Conservation (phyloP, 2,329 filamentous ascomycete genomes). For the Botrytis galanthina region DNA sequence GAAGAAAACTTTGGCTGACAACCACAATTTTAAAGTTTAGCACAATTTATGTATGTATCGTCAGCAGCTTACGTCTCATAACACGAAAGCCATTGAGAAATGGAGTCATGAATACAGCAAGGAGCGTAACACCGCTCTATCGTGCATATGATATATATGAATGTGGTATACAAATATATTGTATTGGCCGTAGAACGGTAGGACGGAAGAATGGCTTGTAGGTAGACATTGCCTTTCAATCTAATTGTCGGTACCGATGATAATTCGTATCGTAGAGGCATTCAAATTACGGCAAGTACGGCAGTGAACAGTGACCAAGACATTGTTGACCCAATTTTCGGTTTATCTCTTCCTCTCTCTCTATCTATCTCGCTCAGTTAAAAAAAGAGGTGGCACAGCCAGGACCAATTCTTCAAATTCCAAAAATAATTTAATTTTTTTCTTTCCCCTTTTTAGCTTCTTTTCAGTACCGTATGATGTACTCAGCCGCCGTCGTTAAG, state of each 20-base stretch:
- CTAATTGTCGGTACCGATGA: not conserved
- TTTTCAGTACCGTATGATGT: constrained; percentile 1
- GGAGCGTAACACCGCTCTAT: not conserved
- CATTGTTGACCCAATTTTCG: not conserved
- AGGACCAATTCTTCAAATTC: not conserved
- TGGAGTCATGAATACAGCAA: not conserved
- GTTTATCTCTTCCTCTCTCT: not conserved
- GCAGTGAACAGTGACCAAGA: constrained; percentile 11
- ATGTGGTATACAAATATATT: not conserved
- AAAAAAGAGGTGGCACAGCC: not conserved
- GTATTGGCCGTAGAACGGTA: not conserved
- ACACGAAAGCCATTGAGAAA: not conserved
- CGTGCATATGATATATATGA: not conserved
- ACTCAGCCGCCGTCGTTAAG: constrained; percentile 4
- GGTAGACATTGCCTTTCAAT: not conserved
- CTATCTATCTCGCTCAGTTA: not conserved
- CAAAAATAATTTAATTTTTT: not conserved
- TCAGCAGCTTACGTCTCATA: constrained; percentile 9
- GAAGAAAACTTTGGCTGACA: not conserved
- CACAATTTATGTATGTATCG: not conserved
- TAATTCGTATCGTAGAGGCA: not conserved
- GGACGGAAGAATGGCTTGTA: not conserved
- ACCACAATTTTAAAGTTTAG: not conserved
- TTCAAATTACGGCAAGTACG: constrained; percentile 1
- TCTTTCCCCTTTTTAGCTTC: constrained; percentile 3